Evolutionary conservation across 306 rosid genomes (phyloP).

Genomic region (Arachis stenosperma): DNA sequence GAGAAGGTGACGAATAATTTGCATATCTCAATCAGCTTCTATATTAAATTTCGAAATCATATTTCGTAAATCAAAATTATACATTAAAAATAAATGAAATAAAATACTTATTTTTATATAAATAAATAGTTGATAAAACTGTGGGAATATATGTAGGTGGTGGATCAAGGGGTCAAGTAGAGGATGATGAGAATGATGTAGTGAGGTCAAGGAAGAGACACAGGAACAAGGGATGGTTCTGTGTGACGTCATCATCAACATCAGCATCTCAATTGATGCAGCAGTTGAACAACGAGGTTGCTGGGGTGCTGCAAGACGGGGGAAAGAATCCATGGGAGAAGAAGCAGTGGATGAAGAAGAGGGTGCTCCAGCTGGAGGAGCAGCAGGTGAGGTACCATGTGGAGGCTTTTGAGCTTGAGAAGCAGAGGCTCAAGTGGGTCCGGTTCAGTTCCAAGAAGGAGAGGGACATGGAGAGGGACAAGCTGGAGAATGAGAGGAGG

Average conservation of each 20-base stretch:
- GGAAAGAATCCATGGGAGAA: constrained; percentile 69
- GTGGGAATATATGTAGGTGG: no score
- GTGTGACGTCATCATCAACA: constrained; percentile 10
- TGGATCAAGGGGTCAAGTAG: constrained; percentile 49
- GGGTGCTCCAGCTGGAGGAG: constrained; percentile 64
- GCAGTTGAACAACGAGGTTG: constrained; percentile 55
- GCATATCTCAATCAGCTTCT: no score
- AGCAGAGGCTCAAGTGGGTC: constrained; percentile 79
- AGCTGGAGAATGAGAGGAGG: constrained; percentile 68
- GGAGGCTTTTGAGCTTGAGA: constrained; percentile 75
- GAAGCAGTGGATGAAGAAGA: constrained; percentile 78
- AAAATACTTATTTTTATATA: no score
- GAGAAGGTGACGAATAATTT: constrained; percentile 36
- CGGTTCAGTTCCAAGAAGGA: constrained; percentile 84
- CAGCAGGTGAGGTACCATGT: constrained; percentile 52
- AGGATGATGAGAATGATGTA: constrained; percentile 57
- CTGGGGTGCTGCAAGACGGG: constrained; percentile 65
- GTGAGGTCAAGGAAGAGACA: constrained; percentile 43
- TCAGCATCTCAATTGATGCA: constrained; percentile 45
- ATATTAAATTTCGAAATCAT: no score
- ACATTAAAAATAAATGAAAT: no score
- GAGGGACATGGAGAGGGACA: constrained; percentile 83
- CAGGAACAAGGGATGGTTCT: constrained; percentile 44
- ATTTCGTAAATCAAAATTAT: no score
- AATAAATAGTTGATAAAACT: no score